Evolutionary conservation across 148 eudicot genomes (phyloP).

Genomic region (Fagopyrum tataricum): DNA sequence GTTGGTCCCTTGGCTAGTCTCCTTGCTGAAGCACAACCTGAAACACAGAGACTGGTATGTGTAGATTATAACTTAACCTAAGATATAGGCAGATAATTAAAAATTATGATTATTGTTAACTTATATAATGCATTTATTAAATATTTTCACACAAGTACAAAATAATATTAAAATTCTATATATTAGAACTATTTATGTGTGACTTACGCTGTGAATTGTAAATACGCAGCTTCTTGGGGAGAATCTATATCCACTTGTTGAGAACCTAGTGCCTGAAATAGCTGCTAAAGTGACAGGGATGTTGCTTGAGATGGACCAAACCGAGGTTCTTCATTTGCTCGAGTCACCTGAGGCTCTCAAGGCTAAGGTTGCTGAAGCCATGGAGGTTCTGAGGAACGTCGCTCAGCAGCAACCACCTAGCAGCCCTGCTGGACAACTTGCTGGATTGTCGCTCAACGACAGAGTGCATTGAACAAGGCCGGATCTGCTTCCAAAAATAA

Average conservation of each 20-base stretch:
- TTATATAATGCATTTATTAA: no score
- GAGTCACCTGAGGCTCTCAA: slow-evolving; percentile 68
- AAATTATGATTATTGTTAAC: no score
- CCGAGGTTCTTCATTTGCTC: slow-evolving; percentile 63
- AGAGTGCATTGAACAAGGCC: slow-evolving; percentile 21
- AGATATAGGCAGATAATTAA: no score
- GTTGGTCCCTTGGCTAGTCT: slow-evolving; percentile 65
- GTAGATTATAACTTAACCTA: background rate
- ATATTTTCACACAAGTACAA: no score
- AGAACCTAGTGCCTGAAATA: slow-evolving; percentile 56
- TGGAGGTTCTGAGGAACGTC: slow-evolving; percentile 61
- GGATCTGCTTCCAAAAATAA: background rate
- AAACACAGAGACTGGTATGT: slow-evolving; percentile 70
- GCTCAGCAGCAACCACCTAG: slow-evolving; percentile 42
- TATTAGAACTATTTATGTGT: background rate
- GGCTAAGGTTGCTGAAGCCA: slow-evolving; percentile 72
- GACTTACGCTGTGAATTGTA: background rate
- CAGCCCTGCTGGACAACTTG: slow-evolving; percentile 50
- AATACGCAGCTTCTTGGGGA: slow-evolving; percentile 59
- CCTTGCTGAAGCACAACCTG: slow-evolving; percentile 69
- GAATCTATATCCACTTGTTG: slow-evolving; percentile 70
- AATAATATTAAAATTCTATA: background rate
- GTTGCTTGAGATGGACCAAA: slow-evolving; percentile 82
- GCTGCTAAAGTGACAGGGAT: slow-evolving; percentile 84
- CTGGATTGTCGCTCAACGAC: slow-evolving; percentile 53